Evolutionary conservation across 1,284 basidiomycete genomes (phyloP).

Genomic region (Coniophora puteana): DNA sequence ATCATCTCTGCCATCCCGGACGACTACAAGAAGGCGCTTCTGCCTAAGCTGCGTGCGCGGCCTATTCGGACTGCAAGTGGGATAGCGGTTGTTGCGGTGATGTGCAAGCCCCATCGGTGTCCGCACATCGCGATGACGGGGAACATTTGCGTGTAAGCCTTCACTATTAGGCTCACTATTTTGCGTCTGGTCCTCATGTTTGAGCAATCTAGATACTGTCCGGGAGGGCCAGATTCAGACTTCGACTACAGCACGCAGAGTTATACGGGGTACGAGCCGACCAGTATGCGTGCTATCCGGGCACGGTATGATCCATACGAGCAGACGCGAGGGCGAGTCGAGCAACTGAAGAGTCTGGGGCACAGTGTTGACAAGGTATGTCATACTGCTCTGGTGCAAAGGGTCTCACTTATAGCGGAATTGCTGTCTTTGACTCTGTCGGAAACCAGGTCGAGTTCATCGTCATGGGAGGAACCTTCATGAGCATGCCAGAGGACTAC

Average conservation of each 20-base stretch:
- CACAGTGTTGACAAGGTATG: slow-evolving; percentile 95
- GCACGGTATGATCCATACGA: slow-evolving; percentile 99
- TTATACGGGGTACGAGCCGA: slow-evolving; percentile 97
- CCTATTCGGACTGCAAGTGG: slow-evolving; percentile 98
- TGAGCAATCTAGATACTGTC: slow-evolving; percentile 77
- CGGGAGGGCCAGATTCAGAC: slow-evolving; percentile 98
- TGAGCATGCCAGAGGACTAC: slow-evolving; percentile 98
- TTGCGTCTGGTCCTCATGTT: slow-evolving; percentile 3
- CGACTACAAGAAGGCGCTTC: slow-evolving; percentile 88
- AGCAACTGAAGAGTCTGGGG: slow-evolving; percentile 92
- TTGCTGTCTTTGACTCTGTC: neutral
- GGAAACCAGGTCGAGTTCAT: slow-evolving; percentile 93
- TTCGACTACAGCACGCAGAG: slow-evolving; percentile 99
- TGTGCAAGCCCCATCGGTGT: slow-evolving; percentile 99
- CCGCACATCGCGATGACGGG: slow-evolving; percentile 99
- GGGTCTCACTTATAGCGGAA: neutral
- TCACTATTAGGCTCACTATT: slow-evolving; percentile 1
- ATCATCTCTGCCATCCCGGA: slow-evolving; percentile 99
- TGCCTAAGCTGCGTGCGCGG: slow-evolving; percentile 90
- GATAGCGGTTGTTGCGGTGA: slow-evolving; percentile 98
- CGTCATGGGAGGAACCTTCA: slow-evolving; percentile 99
- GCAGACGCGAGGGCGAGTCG: slow-evolving; percentile 92
- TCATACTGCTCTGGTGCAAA: neutral
- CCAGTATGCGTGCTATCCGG: slow-evolving; percentile 98
- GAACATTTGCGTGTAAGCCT: slow-evolving; percentile 93